Percentiles rank a stretch among this genome's conserved stretches.
These are phyloP conservation scores for Vicia faba DNA, from an alignment of 306 rosid species.

Conservation along the genomic window DNA sequence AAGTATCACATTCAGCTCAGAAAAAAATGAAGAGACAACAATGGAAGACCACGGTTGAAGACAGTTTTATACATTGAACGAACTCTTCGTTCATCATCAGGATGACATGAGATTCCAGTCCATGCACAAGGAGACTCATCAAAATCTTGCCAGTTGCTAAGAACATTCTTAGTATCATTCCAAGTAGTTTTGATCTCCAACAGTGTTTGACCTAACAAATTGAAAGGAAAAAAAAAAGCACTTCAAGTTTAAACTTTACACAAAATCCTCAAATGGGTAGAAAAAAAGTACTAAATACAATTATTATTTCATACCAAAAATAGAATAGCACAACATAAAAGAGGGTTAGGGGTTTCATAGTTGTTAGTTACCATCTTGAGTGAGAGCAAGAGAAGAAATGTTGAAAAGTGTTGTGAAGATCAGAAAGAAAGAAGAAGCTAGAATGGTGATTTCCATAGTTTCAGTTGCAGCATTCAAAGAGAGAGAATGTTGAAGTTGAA, in stretches of 20 bases:
- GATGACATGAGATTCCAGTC: slow-evolving; percentile 91
- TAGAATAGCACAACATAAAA: neutral
- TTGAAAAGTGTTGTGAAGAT: slow-evolving; percentile 41
- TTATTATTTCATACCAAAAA: neutral
- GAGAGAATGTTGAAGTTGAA: slow-evolving; percentile 9
- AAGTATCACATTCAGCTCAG: slow-evolving; percentile 26
- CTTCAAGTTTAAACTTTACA: slow-evolving; percentile 34
- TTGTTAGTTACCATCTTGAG: slow-evolving; percentile 71
- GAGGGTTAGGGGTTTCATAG: slow-evolving; percentile 20
- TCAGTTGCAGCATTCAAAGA: neutral
- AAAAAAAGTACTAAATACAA: slow-evolving; percentile 11
- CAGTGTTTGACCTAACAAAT: slow-evolving; percentile 66
- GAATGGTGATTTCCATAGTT: slow-evolving; percentile 48
- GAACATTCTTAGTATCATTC: slow-evolving; percentile 72
- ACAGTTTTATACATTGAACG: slow-evolving; percentile 61
- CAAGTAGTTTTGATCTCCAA: slow-evolving; percentile 71
- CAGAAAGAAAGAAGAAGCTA: slow-evolving; percentile 42
- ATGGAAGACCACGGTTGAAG: slow-evolving; percentile 9
- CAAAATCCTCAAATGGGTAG: neutral
- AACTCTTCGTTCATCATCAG: slow-evolving; percentile 74
- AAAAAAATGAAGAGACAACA: neutral
- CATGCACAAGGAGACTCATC: slow-evolving; percentile 88
- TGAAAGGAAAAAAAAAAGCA: slow-evolving; percentile 28
- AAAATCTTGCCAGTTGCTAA: slow-evolving; percentile 68
- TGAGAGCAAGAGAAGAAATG: slow-evolving; percentile 63